Evolutionary conservation across 1,139 yeast species (phyloP).

Genomic region (Zygoascus sp.): DNA sequence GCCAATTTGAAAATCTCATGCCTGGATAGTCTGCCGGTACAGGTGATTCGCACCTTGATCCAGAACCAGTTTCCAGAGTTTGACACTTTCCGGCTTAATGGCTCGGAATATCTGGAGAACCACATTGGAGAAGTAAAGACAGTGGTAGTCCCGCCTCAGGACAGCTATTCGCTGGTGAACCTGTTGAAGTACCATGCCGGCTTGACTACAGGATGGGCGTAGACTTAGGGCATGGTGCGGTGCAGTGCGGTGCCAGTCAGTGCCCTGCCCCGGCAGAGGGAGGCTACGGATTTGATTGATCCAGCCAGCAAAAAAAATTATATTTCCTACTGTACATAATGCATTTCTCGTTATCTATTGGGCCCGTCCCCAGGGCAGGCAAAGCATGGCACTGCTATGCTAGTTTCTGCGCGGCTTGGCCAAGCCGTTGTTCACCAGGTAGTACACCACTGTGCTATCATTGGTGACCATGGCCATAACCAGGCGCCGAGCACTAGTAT

Average conservation of each 20-base stretch:
- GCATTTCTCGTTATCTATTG: too few species aligned
- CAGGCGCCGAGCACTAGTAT: slow-evolving; percentile 33
- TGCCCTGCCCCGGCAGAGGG: too few species aligned
- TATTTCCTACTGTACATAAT: neutral
- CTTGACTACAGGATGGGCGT: slow-evolving; percentile 5
- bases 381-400: too few species aligned
- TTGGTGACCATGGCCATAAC: slow-evolving; percentile 54
- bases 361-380: neutral
- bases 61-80: slow-evolving; percentile 23
- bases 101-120: neutral
- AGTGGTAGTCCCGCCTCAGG: slow-evolving; percentile 6
- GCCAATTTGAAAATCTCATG: slow-evolving; percentile 28
- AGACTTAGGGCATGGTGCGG: too few species aligned
- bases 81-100: slow-evolving; percentile 11
- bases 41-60: slow-evolving; percentile 21
- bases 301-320: too few species aligned
- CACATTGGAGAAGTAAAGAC: neutral
- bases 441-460: slow-evolving; percentile 67
- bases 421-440: slow-evolving; percentile 58
- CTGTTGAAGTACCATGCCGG: slow-evolving; percentile 8
- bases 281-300: too few species aligned
- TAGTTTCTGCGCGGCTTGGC: slow-evolving; percentile 54
- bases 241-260: too few species aligned
- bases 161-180: slow-evolving; percentile 14
- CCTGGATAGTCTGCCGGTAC: slow-evolving; percentile 22